These are phyloP conservation scores for Ganoderma lingzhi DNA, from an alignment of 1,284 basidiomycete species.

Conservation along the genomic window DNA sequence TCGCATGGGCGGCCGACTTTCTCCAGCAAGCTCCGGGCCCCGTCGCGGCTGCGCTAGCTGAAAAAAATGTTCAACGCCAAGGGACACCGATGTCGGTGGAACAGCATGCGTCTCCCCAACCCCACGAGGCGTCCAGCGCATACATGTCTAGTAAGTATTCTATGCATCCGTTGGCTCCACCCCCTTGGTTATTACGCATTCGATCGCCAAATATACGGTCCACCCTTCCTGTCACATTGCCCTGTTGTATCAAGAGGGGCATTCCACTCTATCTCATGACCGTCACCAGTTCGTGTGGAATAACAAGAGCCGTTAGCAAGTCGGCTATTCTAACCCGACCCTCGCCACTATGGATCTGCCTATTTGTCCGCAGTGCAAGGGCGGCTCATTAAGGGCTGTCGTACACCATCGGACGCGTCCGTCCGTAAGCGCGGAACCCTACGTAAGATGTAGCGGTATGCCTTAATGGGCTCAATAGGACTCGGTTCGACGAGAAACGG, in stretches of 20 bases:
- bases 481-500: neutral
- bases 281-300: neutral
- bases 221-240: neutral
- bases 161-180: neutral
- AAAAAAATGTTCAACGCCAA: conserved; percentile 19
- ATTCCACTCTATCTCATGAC: neutral
- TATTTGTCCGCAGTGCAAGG: neutral
- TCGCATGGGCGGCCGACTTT: conserved; percentile 73
- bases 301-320: neutral
- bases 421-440: neutral
- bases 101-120: conserved; percentile 19
- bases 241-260: neutral
- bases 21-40: conserved; percentile 38
- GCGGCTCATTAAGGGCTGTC: neutral
- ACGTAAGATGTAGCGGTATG: neutral
- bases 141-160: conserved; percentile 23
- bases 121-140: conserved; percentile 14
- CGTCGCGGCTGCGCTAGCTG: conserved; percentile 12
- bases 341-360: neutral
- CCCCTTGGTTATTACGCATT: neutral
- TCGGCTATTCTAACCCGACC: neutral
- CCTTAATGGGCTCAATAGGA: neutral
- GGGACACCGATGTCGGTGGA: conserved; percentile 18
- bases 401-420: too few relatives aligned
- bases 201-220: neutral